Evolutionary conservation across 805 yeast genomes (phyloP).

Genomic region (Saturnispora silvae): DNA sequence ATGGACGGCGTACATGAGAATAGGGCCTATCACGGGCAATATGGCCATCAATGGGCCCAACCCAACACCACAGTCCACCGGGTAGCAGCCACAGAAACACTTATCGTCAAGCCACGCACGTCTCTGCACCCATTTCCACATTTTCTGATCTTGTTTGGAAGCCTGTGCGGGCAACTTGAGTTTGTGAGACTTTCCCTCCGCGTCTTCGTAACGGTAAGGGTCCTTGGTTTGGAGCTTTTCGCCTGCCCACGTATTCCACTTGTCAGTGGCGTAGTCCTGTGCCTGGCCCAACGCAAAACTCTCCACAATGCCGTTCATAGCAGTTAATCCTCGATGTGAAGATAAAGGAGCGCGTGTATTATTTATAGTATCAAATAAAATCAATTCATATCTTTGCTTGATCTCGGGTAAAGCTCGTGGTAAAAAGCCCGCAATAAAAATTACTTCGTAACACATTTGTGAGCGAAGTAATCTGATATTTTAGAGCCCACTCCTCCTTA

Average conservation of each 20-base stretch:
- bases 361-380: too few relatives aligned
- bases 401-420: too few relatives aligned
- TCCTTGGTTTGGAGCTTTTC: conserved; percentile 53
- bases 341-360: too few relatives aligned
- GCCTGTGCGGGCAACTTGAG: conserved; percentile 52
- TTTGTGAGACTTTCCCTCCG: conserved; percentile 43
- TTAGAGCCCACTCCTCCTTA: too few relatives aligned
- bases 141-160: conserved; percentile 46
- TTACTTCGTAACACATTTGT: too few relatives aligned
- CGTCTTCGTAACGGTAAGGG: conserved; percentile 47
- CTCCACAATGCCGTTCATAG: conserved; percentile 8
- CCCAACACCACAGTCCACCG: conserved; percentile 68
- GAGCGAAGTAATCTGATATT: too few relatives aligned
- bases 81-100: conserved; percentile 71
- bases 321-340: background rate
- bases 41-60: conserved; percentile 57
- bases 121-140: conserved; percentile 64
- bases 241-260: conserved; percentile 57
- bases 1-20: conserved; percentile 70
- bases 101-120: conserved; percentile 84
- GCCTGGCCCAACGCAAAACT: conserved; percentile 11
- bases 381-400: too few relatives aligned
- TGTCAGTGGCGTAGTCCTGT: conserved; percentile 31
- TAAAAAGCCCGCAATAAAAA: too few relatives aligned
- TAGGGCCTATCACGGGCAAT: conserved; percentile 79